phyloP scores from a whole-genome alignment of 306 rosid species.

The Mimosa pudica region DNA sequence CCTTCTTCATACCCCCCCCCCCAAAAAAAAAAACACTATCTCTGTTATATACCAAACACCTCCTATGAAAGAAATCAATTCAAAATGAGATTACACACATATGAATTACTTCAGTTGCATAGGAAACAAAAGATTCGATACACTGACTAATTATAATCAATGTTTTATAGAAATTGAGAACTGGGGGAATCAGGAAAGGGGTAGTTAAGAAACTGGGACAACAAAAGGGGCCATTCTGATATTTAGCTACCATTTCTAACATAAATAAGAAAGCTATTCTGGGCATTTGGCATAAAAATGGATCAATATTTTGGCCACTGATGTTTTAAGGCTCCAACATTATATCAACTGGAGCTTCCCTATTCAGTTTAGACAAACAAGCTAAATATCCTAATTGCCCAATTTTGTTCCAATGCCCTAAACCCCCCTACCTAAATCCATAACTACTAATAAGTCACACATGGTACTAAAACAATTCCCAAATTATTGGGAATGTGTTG shows the following conservation, averaged over 20 bases:
- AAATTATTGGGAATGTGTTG: not conserved
- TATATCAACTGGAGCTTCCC: too few relatives aligned
- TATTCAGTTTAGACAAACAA: too few relatives aligned
- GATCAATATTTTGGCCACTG: too few relatives aligned
- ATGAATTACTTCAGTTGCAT: not conserved
- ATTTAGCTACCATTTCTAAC: not conserved
- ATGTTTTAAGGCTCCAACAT: too few relatives aligned
- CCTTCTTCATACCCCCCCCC: not conserved
- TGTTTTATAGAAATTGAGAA: not conserved
- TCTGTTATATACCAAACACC: not conserved
- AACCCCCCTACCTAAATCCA: not conserved
- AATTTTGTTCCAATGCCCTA: not conserved
- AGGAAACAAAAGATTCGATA: not conserved
- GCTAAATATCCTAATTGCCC: not conserved
- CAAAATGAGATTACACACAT: not conserved
- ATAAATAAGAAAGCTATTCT: not conserved
- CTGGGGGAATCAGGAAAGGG: not conserved
- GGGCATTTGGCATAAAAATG: not conserved
- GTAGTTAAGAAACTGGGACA: not conserved
- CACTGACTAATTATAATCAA: not conserved
- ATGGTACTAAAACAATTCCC: too few relatives aligned
- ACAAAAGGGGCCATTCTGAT: not conserved
- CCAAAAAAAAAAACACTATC: not conserved
- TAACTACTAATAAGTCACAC: not conserved
- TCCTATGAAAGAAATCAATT: conserved; percentile 1